Conservation (phyloP, 2,329 filamentous ascomycete genomes). For the Pleurostoma richardsiae region DNA sequence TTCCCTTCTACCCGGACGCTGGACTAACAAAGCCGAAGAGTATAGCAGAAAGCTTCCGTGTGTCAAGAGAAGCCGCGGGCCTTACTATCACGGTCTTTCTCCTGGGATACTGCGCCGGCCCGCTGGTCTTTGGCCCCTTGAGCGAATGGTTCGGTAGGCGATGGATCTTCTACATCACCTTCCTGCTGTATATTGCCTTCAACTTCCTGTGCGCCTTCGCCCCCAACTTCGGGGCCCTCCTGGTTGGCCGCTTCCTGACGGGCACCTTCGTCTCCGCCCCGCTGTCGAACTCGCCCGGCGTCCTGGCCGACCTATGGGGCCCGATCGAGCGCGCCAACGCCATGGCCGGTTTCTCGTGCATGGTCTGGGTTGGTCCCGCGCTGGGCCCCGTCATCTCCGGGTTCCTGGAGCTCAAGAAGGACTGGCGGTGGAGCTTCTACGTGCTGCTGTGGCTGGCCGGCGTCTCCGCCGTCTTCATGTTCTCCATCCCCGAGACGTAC, state of each 20-base stretch:
- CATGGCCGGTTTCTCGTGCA: slow-evolving; percentile 47
- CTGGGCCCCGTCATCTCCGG: slow-evolving; percentile 50
- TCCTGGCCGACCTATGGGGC: slow-evolving; percentile 49
- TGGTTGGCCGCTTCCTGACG: slow-evolving; percentile 50
- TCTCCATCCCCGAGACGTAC: slow-evolving; percentile 55
- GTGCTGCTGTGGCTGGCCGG: slow-evolving; percentile 38
- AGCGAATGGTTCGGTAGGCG: slow-evolving; percentile 52
- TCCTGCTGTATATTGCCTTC: slow-evolving; percentile 43
- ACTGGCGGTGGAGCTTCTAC: slow-evolving; percentile 51
- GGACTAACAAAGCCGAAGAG: slow-evolving; percentile 24
- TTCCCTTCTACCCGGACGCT: slow-evolving; percentile 14
- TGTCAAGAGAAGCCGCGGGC: slow-evolving; percentile 40
- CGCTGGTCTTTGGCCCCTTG: slow-evolving; percentile 52
- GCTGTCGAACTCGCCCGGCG: slow-evolving; percentile 42
- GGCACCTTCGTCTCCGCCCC: slow-evolving; percentile 50
- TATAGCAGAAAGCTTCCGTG: slow-evolving; percentile 37
- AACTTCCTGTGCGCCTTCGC: slow-evolving; percentile 50
- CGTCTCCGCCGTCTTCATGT: slow-evolving; percentile 35
- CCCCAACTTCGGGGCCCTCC: slow-evolving; percentile 44
- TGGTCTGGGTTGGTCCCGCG: slow-evolving; percentile 49
- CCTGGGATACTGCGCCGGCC: slow-evolving; percentile 53
- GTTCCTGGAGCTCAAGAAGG: slow-evolving; percentile 49
- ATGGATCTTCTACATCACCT: slow-evolving; percentile 46
- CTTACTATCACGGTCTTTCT: slow-evolving; percentile 51
- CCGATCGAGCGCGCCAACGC: slow-evolving; percentile 45